Conservation (phyloP, 441 rosid species). For the Macaranga tanarius region DNA sequence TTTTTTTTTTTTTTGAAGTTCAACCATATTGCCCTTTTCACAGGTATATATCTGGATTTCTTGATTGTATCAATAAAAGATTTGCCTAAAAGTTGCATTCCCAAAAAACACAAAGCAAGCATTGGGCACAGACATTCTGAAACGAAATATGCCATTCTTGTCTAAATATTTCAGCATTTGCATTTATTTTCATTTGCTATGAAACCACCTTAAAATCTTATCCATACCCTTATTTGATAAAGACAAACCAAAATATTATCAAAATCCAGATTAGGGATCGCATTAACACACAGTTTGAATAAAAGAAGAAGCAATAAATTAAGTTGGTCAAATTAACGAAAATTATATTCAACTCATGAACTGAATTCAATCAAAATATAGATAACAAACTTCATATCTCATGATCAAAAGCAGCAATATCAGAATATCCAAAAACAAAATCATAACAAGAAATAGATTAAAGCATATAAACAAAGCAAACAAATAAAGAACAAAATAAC, state of each 20-base stretch:
- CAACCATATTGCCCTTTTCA: not conserved
- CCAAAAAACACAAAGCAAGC: not conserved
- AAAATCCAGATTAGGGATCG: slow-evolving; percentile 42
- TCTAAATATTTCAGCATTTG: not conserved
- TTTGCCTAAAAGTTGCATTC: not conserved
- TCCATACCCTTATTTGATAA: slow-evolving; percentile 9
- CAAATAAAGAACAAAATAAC: not conserved
- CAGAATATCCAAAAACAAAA: slow-evolving; percentile 12
- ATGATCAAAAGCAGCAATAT: slow-evolving; percentile 14
- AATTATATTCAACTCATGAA: slow-evolving; percentile 21
- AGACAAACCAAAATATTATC: slow-evolving; percentile 21
- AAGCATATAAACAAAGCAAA: not conserved
- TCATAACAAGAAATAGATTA: not conserved
- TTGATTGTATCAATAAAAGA: not conserved
- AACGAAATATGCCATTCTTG: not conserved
- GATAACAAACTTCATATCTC: slow-evolving; percentile 14
- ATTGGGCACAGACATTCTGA: slow-evolving; percentile 7
- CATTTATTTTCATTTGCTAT: not conserved
- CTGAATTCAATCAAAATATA: slow-evolving; percentile 14
- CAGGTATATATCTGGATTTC: not conserved
- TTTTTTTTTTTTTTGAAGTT: not conserved
- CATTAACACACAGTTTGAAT: slow-evolving; percentile 16
- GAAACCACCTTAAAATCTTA: not conserved
- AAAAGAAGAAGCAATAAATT: slow-evolving; percentile 12
- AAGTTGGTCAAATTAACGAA: slow-evolving; percentile 20